phyloP scores from a whole-genome alignment of 2,329 filamentous ascomycete genomes.

The Aspergillus ibericus region DNA sequence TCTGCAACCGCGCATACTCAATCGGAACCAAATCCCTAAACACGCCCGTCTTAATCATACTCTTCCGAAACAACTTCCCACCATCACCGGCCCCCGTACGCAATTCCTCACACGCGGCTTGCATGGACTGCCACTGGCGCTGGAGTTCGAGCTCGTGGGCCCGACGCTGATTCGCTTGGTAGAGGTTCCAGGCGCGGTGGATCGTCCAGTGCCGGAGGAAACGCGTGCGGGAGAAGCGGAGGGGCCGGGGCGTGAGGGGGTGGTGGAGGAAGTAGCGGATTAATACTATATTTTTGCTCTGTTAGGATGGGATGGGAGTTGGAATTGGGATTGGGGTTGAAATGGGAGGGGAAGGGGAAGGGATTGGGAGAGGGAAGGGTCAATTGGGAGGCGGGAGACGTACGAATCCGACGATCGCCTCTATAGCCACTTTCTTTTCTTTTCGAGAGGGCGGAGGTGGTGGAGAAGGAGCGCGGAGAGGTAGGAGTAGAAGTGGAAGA shows the following conservation, averaged over 20 bases:
- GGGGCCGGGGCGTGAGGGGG: slow-evolving; percentile 68
- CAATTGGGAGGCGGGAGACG: slow-evolving; percentile 19
- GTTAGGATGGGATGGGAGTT: not conserved
- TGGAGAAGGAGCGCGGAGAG: slow-evolving; percentile 28
- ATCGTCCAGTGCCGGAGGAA: slow-evolving; percentile 97
- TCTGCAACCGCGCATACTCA: slow-evolving; percentile 75
- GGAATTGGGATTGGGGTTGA: slow-evolving; percentile 20
- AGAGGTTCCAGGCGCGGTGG: slow-evolving; percentile 89
- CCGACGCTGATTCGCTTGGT: slow-evolving; percentile 67
- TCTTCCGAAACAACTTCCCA: slow-evolving; percentile 72
- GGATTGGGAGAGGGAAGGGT: not conserved
- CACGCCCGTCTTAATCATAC: slow-evolving; percentile 87
- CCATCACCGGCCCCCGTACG: slow-evolving; percentile 53
- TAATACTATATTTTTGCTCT: slow-evolving; percentile 45
- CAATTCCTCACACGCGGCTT: slow-evolving; percentile 80
- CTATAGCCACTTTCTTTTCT: slow-evolving; percentile 35
- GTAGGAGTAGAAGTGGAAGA: not conserved
- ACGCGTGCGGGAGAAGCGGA: slow-evolving; percentile 85
- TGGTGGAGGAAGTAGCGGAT: slow-evolving; percentile 72
- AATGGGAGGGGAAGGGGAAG: not conserved
- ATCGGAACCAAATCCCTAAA: slow-evolving; percentile 78
- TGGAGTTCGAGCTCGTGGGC: slow-evolving; percentile 69
- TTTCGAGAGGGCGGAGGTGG: slow-evolving; percentile 29
- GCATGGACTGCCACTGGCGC: slow-evolving; percentile 79
- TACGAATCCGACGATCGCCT: slow-evolving; percentile 48